A percentile compares a stretch with the other conserved stretches of the same genome.
These are phyloP conservation scores for Coemansia sp. DNA, from an alignment of 192 early-diverging fungal genomes.

Conservation along the genomic window DNA sequence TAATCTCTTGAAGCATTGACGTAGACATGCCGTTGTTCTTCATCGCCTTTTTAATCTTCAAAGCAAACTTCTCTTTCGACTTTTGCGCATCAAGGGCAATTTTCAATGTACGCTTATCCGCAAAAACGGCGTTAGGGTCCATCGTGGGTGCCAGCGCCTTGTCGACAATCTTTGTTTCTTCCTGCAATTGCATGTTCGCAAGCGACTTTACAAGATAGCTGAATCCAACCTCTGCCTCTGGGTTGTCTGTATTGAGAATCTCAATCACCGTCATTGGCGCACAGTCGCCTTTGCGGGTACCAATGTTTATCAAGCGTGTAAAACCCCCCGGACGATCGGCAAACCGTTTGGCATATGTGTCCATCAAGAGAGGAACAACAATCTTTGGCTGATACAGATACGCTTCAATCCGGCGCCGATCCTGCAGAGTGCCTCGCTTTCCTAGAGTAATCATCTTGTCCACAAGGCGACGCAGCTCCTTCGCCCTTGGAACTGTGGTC, in stretches of 20 bases:
- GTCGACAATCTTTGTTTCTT: slow-evolving; percentile 40
- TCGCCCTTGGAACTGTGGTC: slow-evolving; percentile 93
- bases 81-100: slow-evolving; percentile 36
- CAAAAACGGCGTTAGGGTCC: slow-evolving; percentile 14
- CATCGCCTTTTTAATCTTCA: slow-evolving; percentile 41
- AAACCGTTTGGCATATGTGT: slow-evolving; percentile 82
- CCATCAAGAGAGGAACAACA: slow-evolving; percentile 80
- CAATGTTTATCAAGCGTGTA: slow-evolving; percentile 81
- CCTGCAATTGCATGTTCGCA: slow-evolving; percentile 43
- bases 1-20: slow-evolving; percentile 42
- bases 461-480: slow-evolving; percentile 78
- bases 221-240: slow-evolving; percentile 69
- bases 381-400: slow-evolving; percentile 67
- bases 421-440: slow-evolving; percentile 69
- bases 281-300: slow-evolving; percentile 76
- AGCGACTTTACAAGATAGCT: slow-evolving; percentile 50
- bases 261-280: slow-evolving; percentile 91
- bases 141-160: slow-evolving; percentile 24
- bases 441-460: slow-evolving; percentile 89
- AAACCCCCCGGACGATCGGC: slow-evolving; percentile 78
- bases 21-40: slow-evolving; percentile 30
- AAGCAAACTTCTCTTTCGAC: slow-evolving; percentile 36
- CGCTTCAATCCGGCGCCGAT: slow-evolving; percentile 60
- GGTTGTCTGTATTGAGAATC: slow-evolving; percentile 73
- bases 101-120: slow-evolving; percentile 39